Evolutionary conservation across 2,329 filamentous ascomycete genomes (phyloP).

Genomic region (Trichoderma simmonsii): DNA sequence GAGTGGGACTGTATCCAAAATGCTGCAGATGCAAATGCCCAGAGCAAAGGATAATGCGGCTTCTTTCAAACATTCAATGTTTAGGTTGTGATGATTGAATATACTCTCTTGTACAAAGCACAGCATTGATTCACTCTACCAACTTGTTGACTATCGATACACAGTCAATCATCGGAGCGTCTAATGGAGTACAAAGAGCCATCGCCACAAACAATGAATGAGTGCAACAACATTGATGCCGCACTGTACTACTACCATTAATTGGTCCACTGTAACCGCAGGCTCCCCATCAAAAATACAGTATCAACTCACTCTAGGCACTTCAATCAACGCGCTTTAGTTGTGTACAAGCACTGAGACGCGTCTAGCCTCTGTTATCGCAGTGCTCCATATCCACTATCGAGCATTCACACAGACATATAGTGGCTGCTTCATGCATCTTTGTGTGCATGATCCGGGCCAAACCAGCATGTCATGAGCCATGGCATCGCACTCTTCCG

Average conservation of each 20-base stretch:
- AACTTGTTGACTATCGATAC: too few species aligned
- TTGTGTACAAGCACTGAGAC: slow-evolving; percentile 1
- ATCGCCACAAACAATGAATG: not conserved
- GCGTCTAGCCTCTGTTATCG: slow-evolving; percentile 10
- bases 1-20: not conserved
- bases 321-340: slow-evolving; percentile 14
- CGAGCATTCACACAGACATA: not conserved
- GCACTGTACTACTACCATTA: not conserved
- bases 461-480: slow-evolving; percentile 14
- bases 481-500: slow-evolving; percentile 31
- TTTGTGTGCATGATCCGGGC: not conserved
- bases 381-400: not conserved
- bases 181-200: not conserved
- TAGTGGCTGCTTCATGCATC: not conserved
- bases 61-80: not conserved
- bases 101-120: not conserved
- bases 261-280: not conserved
- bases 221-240: not conserved
- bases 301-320: not conserved
- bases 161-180: not conserved
- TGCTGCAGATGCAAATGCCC: not conserved
- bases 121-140: not conserved
- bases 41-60: not conserved
- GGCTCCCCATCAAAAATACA: not conserved
- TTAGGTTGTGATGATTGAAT: not conserved